Evolutionary conservation across 805 yeast species (phyloP), one percentile per base, ranked within the genome.

Genomic region (Ogataea pilisensis): DNA sequence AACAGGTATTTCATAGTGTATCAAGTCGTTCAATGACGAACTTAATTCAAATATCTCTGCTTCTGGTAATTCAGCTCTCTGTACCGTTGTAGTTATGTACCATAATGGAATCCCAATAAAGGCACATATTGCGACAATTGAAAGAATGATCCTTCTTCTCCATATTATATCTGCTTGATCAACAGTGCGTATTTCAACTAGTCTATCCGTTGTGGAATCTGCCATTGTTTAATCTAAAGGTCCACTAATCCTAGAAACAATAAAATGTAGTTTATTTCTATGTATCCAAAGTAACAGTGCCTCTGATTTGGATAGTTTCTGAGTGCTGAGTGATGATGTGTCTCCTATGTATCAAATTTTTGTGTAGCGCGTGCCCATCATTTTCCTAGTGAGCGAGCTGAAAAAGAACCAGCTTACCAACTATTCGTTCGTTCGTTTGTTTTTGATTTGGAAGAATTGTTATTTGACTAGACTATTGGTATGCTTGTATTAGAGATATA

Each of bases 1-100:
- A 3, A 77, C 63, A 0, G 81, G 80, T 11, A 76, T 60, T 17
- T 60, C 53, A 39, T 50, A 72, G 47, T 42, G 55, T 39, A 35
- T 46, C 19, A 39, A 64, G 57, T 49, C 61, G 51, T 16, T 46
- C 42, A 49, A 38, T 12, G 43, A 29, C 8, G 37, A 19, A 34
- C 42, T 45, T 30, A 60, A 32, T 11, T 36, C 22, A 34, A 64
- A 55, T 35, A 82, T 68, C 32, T 65, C 64, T 1, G 60, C 63
- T 11, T 65, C 53, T 13, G 86, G 86, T 29, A 85, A 65, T 29
- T 70, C 70, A 2, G 87, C 85, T 39, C 89, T 65, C 51, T 78
- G 72, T 16, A 82, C 75, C 3, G 77, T 62, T 4, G 91, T 81
- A 16, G 91, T 81, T 20, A 51, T 43, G 27, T 64, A 51, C 78